Evolutionary conservation across 108 stramenopile genomes (phyloP), one percentile per base, ranked within the genome.

Genomic region (Chaetoceros tenuissimus): DNA sequence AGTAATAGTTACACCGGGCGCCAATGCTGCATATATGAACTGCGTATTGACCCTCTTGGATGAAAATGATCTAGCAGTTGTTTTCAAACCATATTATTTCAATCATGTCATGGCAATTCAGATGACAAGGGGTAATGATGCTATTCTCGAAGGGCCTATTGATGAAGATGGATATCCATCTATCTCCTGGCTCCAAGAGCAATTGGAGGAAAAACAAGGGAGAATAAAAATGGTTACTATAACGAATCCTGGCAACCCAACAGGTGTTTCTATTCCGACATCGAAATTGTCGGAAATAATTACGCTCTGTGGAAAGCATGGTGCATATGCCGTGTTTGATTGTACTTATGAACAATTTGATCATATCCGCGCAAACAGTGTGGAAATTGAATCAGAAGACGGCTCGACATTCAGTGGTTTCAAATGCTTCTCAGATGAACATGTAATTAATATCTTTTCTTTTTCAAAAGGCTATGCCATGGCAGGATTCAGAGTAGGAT

Each of bases 321-420:
- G 68, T 20, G 76, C 74, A 0, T 97, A 93, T 94, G 67, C 96
- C 28, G 73, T 95, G 3, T 60, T 97, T 58, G 96, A 97, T 64
- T 84, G 92, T 52, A 95, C 95, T 13, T 97, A 97, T 66, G 91
- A 94, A 54, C 87, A 95, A 60, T 97, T 97, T 72, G 84, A 85
- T 53, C 48, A 74, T 44, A 22, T 31, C 24, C 24, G 49, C 28
- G 57, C 52, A 20, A 77, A 69, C 28, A 44, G 46, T 26, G 23
- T 61, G n/a, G 44, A 69, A 48, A 57, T 66, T 53, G 65, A 68
- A 46, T 60, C 24, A 26, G 57, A 65, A 31, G 63, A 69, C 21
- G 69, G 63, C 1, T 28, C 19, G 0, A 23, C 51, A 40, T 17
- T 30, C 28, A 68, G 51, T 29, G 62, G 62, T 46, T 75, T 51